Percentiles rank a stretch among this genome's conserved stretches.
These are phyloP conservation scores for Elongisporangium senticosum DNA, from an alignment of 352 stramenopile species.

Conservation along the genomic window DNA sequence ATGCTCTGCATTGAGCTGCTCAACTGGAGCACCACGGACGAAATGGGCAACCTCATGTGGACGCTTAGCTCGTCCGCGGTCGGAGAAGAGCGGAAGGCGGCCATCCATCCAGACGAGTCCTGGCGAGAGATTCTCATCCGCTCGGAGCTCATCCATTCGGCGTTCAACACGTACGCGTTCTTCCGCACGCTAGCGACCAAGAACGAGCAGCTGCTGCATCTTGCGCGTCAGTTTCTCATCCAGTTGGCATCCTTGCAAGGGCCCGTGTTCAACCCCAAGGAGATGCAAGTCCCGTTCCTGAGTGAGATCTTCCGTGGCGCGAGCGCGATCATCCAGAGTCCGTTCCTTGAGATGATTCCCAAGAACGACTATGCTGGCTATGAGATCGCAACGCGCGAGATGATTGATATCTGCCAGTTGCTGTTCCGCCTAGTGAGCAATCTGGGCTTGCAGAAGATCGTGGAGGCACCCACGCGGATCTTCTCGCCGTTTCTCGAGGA, in stretches of 20 bases:
- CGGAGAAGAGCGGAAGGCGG: conserved; percentile 28
- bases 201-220: conserved; percentile 69
- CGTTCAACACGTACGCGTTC: conserved; percentile 82
- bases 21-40: conserved; percentile 72
- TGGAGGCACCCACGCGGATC: conserved; percentile 35
- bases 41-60: conserved; percentile 61
- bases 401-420: conserved; percentile 83
- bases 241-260: conserved; percentile 73
- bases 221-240: conserved; percentile 74
- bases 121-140: conserved; percentile 70
- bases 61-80: conserved; percentile 38
- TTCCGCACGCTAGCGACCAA: conserved; percentile 62
- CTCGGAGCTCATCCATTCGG: conserved; percentile 73
- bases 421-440: conserved; percentile 76
- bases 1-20: conserved; percentile 71
- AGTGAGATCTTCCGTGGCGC: conserved; percentile 67
- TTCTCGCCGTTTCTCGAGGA: conserved; percentile 65
- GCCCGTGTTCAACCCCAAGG: conserved; percentile 56
- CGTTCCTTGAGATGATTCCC: conserved; percentile 69
- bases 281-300: conserved; percentile 61
- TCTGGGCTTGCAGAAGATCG: conserved; percentile 48
- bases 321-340: conserved; percentile 52
- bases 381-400: conserved; percentile 68
- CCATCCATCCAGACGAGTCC: conserved; percentile 51
- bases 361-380: conserved; percentile 54